Conservation (phyloP, 495 filamentous ascomycete species). For the Trichoderma erinaceum region DNA sequence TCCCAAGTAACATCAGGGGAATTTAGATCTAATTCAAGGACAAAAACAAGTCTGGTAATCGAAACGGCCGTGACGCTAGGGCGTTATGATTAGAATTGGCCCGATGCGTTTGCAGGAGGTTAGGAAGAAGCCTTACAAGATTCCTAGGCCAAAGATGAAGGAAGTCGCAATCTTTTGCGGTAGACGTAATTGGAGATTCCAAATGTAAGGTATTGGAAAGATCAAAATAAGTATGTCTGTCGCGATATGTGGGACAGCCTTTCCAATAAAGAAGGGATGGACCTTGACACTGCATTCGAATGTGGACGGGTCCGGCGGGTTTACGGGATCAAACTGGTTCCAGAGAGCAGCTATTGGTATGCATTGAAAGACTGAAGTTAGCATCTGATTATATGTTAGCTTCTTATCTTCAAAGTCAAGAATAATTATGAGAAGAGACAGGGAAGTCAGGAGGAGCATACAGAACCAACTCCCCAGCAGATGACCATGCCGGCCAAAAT, state of each 20-base stretch:
- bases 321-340: neutral
- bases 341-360: neutral
- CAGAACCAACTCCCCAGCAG: constrained; percentile 1
- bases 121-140: neutral
- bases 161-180: neutral
- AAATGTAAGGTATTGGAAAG: constrained; percentile 1
- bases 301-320: neutral
- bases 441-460: neutral
- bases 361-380: neutral
- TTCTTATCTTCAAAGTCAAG: neutral
- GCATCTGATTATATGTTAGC: neutral
- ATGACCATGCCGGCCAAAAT: neutral
- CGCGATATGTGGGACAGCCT: neutral
- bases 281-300: neutral
- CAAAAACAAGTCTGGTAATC: neutral
- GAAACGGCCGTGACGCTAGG: neutral
- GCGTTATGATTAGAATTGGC: neutral
- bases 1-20: neutral
- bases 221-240: neutral
- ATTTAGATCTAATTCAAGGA: neutral
- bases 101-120: neutral
- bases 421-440: neutral
- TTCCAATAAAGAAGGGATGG: neutral
- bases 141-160: neutral
- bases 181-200: neutral